A percentile compares a stretch with the other conserved stretches of the same genome.
Evolutionary conservation across 768 basidiomycete species (phyloP).

Genomic region (Collybiopsis confluens): DNA sequence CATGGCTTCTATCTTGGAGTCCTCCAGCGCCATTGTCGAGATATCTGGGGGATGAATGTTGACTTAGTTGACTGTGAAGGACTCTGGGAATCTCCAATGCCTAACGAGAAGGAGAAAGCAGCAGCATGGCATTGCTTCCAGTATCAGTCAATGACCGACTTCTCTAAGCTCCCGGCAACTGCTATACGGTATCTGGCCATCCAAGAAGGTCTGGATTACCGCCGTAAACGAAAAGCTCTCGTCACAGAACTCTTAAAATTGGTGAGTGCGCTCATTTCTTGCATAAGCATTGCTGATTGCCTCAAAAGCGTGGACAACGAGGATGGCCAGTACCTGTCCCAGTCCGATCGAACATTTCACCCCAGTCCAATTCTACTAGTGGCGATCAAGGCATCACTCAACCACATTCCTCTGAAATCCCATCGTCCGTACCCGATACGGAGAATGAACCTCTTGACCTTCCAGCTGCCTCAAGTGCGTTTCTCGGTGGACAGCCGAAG

Average conservation of each 20-base stretch:
- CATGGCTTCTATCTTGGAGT: constrained; percentile 11
- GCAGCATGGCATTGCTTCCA: not conserved
- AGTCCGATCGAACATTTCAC: too few relatives aligned
- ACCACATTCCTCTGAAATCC: too few relatives aligned
- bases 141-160: not conserved
- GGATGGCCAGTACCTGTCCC: not conserved
- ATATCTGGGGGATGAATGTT: constrained; percentile 21
- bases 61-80: constrained; percentile 16
- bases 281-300: not conserved
- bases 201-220: not conserved
- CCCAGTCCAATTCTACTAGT: too few relatives aligned
- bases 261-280: not conserved
- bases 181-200: not conserved
- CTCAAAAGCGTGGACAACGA: not conserved
- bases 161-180: not conserved
- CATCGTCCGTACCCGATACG: too few relatives aligned
- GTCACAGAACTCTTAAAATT: not conserved
- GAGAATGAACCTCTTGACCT: too few relatives aligned
- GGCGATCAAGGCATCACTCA: too few relatives aligned
- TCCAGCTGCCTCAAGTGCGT: too few relatives aligned
- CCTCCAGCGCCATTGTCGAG: constrained; percentile 12
- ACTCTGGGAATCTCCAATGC: not conserved
- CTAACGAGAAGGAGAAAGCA: not conserved
- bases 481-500: too few relatives aligned
- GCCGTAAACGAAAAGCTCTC: not conserved